Evolutionary conservation across 1,139 yeast species (phyloP).

Genomic region (Debaryomyces sp.): DNA sequence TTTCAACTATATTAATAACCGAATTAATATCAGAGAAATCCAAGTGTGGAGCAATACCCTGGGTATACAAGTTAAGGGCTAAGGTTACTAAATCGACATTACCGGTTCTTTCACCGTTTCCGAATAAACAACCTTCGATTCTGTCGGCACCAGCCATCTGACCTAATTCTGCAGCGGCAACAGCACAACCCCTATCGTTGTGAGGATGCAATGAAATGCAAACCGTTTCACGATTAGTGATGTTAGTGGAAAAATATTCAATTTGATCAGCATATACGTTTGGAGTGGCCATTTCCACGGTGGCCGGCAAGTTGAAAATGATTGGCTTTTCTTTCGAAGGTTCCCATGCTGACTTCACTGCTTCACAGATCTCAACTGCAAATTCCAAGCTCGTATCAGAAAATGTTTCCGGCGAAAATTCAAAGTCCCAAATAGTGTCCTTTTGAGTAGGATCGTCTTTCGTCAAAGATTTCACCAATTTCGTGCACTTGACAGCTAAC

Average conservation of each 20-base stretch:
- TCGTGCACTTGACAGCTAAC: conserved; percentile 82
- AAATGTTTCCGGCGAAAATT: conserved; percentile 94
- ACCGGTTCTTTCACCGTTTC: conserved; percentile 55
- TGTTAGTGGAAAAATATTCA: conserved; percentile 81
- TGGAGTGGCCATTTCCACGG: conserved; percentile 96
- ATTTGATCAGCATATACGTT: conserved; percentile 96
- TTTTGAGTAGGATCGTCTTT: conserved; percentile 80
- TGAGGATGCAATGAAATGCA: conserved; percentile 75
- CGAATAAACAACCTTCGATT: conserved; percentile 53
- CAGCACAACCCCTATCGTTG: conserved; percentile 54
- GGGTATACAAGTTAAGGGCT: conserved; percentile 51
- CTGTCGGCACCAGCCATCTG: conserved; percentile 54
- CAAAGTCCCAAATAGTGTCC: conserved; percentile 84
- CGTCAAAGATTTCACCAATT: conserved; percentile 77
- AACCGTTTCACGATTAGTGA: conserved; percentile 80
- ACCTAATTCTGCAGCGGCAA: conserved; percentile 53
- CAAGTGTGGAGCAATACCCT: conserved; percentile 47
- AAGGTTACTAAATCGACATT: conserved; percentile 52
- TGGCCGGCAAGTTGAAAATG: conserved; percentile 95
- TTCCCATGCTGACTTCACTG: conserved; percentile 93
- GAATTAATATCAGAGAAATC: conserved; percentile 47
- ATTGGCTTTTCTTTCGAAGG: conserved; percentile 84
- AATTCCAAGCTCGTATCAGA: conserved; percentile 86
- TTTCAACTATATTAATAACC: conserved; percentile 46
- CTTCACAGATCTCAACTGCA: conserved; percentile 86